Percentiles rank a stretch among this genome's conserved stretches.
Conservation (phyloP, 1,284 basidiomycete species). For the Cronartium ribicola region DNA sequence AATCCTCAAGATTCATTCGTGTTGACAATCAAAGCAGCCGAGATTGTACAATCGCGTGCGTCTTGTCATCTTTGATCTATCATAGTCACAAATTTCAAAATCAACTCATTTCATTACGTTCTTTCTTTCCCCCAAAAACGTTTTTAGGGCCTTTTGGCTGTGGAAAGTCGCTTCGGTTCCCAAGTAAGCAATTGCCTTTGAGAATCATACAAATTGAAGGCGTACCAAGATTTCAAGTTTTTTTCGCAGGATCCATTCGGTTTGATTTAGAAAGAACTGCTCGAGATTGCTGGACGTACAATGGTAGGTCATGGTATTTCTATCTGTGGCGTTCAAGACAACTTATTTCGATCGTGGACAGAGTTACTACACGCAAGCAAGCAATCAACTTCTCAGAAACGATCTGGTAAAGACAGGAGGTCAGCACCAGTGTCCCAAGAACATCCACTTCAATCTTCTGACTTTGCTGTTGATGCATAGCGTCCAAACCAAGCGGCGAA, state of each 20-base stretch:
- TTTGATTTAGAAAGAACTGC: slow-evolving; percentile 30
- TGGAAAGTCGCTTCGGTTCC: slow-evolving; percentile 20
- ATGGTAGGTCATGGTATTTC: not conserved
- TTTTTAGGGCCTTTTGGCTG: slow-evolving; percentile 16
- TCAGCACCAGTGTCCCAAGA: not conserved
- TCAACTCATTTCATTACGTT: not conserved
- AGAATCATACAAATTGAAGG: not conserved
- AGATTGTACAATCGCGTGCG: slow-evolving; percentile 27
- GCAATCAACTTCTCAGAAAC: slow-evolving; percentile 3
- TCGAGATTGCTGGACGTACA: slow-evolving; percentile 23
- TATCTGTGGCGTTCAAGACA: not conserved
- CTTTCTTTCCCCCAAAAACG: not conserved
- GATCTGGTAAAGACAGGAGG: slow-evolving; percentile 13
- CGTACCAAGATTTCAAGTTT: not conserved
- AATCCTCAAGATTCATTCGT: slow-evolving; percentile 29
- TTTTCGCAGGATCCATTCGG: slow-evolving; percentile 26
- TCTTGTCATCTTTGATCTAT: not conserved
- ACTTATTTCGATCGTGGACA: not conserved
- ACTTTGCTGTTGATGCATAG: not conserved
- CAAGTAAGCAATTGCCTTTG: slow-evolving; percentile 13
- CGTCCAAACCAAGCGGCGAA: slow-evolving; percentile 22
- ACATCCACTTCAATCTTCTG: not conserved
- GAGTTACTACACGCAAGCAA: slow-evolving; percentile 8
- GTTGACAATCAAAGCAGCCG: slow-evolving; percentile 35
- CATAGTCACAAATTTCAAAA: not conserved